Conservation (phyloP, 768 basidiomycete species). For the Stropharia rugosoannulata region DNA sequence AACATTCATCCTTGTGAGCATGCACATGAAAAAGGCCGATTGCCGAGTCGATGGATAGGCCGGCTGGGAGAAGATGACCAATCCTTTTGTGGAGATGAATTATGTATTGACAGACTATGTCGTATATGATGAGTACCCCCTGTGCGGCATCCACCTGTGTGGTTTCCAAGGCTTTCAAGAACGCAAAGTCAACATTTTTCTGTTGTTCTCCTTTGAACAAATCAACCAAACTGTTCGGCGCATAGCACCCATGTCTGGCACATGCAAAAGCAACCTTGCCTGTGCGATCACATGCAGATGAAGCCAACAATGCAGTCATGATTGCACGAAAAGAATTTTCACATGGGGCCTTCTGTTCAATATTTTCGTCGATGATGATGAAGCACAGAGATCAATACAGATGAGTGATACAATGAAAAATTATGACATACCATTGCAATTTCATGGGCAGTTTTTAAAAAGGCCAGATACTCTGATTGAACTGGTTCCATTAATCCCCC, state of each 20-base stretch:
- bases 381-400: no score
- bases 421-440: no score
- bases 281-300: background rate
- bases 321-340: constrained; percentile 4
- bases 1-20: constrained; percentile 22
- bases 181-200: constrained; percentile 14
- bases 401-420: no score
- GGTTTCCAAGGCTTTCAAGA: constrained; percentile 7
- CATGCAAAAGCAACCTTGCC: constrained; percentile 18
- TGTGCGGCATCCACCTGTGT: constrained; percentile 6
- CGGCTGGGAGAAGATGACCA: background rate
- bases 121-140: no score
- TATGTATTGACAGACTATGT: constrained; percentile 17
- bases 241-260: constrained; percentile 13
- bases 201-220: constrained; percentile 12
- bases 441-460: no score
- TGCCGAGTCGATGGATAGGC: background rate
- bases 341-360: constrained; percentile 2
- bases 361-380: no score
- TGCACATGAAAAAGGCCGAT: constrained; percentile 26
- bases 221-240: constrained; percentile 2
- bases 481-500: no score
- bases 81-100: constrained; percentile 7
- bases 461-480: no score
- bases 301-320: background rate